Evolutionary conservation across 129 eudicot genomes (phyloP).

Genomic region (Flaveria robusta): DNA sequence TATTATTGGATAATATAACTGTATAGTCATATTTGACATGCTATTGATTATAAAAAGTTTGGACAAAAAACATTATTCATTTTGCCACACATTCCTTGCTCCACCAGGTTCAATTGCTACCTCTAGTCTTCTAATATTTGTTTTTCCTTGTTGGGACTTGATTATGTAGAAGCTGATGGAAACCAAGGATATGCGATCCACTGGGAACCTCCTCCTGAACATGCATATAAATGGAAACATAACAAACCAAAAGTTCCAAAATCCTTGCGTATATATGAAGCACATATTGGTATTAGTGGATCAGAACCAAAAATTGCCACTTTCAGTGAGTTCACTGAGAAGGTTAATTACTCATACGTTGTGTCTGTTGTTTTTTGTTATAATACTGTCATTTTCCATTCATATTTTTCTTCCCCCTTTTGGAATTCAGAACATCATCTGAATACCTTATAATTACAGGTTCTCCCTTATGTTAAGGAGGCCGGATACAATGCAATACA

Average conservation of each 20-base stretch:
- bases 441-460: slow-evolving; percentile 40
- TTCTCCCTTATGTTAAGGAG: slow-evolving; percentile 82
- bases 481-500: slow-evolving; percentile 94
- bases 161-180: slow-evolving; percentile 69
- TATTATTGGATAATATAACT: background rate
- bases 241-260: slow-evolving; percentile 65
- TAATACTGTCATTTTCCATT: background rate
- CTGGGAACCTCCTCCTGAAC: slow-evolving; percentile 97
- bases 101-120: background rate
- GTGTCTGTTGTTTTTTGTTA: slow-evolving; percentile 21
- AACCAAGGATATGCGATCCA: slow-evolving; percentile 86
- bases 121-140: background rate
- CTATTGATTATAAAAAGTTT: background rate
- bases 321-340: slow-evolving; percentile 65
- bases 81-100: background rate
- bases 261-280: slow-evolving; percentile 91
- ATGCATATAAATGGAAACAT: slow-evolving; percentile 71
- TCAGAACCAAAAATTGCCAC: slow-evolving; percentile 70
- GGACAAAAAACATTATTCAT: background rate
- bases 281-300: slow-evolving; percentile 94
- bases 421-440: background rate
- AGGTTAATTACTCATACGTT: slow-evolving; percentile 42
- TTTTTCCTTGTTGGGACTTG: slow-evolving; percentile 15
- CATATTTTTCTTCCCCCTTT: background rate
- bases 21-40: background rate